Evolutionary conservation across 306 rosid species (phyloP).

Genomic region (Citrullus colocynthis): DNA sequence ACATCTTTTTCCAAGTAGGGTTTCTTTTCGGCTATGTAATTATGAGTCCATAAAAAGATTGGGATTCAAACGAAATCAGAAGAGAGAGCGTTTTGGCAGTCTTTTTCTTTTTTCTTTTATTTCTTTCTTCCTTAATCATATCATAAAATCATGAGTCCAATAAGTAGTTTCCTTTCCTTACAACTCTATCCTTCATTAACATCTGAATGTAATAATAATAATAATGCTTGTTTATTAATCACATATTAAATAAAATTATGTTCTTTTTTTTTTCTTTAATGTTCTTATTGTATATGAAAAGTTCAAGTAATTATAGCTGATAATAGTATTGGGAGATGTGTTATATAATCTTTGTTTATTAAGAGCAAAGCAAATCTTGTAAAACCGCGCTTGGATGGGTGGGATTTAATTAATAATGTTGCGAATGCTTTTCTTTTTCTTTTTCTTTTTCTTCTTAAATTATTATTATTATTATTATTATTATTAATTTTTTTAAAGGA

Average conservation of each 20-base stretch:
- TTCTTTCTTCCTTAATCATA: not conserved
- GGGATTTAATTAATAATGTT: not conserved
- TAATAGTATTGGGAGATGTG: not conserved
- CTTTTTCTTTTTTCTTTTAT: not conserved
- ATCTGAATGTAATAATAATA: not conserved
- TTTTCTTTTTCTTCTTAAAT: too few species aligned
- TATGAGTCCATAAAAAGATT: not conserved
- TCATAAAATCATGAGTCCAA: conserved; percentile 6
- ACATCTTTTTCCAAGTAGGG: not conserved
- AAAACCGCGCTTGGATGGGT: not conserved
- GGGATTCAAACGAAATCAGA: not conserved
- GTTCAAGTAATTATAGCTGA: not conserved
- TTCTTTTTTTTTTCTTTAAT: not conserved
- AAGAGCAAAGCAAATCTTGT: not conserved
- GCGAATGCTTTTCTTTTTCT: not conserved
- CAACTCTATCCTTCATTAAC: not conserved
- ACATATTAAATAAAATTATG: not conserved
- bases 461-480: too few species aligned
- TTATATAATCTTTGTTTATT: not conserved
- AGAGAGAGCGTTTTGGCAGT: not conserved
- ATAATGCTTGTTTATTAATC: not conserved
- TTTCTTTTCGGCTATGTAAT: not conserved
- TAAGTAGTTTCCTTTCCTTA: not conserved
- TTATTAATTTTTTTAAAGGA: too few species aligned
- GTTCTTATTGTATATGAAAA: not conserved